Base-by-base conservation (phyloP, 2,329 filamentous ascomycete species). In the Aspergillus fischeri region DNA sequence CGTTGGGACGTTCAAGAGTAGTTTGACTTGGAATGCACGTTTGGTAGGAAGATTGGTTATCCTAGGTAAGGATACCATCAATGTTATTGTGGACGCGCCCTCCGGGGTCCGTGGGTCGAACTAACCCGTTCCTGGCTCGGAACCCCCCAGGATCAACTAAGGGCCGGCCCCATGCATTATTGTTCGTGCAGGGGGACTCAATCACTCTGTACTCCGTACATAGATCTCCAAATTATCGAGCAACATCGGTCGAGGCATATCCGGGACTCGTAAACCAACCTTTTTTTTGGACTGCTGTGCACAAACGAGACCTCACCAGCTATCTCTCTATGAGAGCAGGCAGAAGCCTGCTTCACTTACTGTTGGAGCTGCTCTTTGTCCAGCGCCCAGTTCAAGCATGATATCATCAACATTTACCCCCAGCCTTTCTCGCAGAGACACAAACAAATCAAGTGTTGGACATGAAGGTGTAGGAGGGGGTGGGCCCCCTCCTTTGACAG, bases 321-420 rank as follows among this genome's bases (percentile, higher is more conserved):
- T 24, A 25, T 17, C 11, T 10, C 9, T 24, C 24, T 7, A 47
- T 14, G 51, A 25, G 27, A 25, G 28, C 49, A 14, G 49, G 29
- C n/a, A 24, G 8, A 20, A 27, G 21, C 11, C 44, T 47, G 44
- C 44, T 24, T 47, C 24, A 47, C 11, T 14, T 25, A 8, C 21
- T 27, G 21, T 14, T 47, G 5, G 44, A 27, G 9, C 21, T 47
- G 21, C 21, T 24, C 49, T 42, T 38, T 42, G 6, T 32, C 35
- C 20, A 27, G 21, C 24, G 56, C 48, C 41, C 49, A 52, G 20
- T 28, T 47, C 25, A 60, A 45, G 51, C 28, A 74, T 73, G 71
- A 70, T 73, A 24, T 65, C 70, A 6, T 71, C 71, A 11, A 63
- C 70, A 6, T 74, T 74, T 57, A 63, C 65, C 38, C 70, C 70